Evolutionary conservation across 2,329 filamentous ascomycete genomes (phyloP), one percentile per base, ranked within the genome.

Genomic region (Colletotrichum cuscutae): DNA sequence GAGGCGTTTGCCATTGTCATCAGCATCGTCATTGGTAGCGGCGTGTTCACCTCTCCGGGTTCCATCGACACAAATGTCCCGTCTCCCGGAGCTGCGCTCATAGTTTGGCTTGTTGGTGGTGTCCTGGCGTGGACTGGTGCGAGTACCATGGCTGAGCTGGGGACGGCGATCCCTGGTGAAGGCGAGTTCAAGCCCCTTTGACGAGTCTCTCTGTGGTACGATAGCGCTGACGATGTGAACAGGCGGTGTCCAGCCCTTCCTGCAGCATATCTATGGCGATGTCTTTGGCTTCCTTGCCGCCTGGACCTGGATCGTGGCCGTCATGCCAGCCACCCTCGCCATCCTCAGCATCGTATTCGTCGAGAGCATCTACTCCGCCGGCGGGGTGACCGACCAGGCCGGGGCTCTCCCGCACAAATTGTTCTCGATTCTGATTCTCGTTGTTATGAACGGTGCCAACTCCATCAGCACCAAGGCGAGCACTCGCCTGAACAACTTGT

Each of bases 281-380:
- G 81, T 89, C 2, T 86, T 87, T 61, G 90, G 89, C n/a, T 92
- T 91, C 76, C 79, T 92, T 5, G 89, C 89, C 6, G 89, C 89
- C 0, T 92, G 90, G 90, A 89, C 90, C 0, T 92, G 90, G 88
- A 87, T 92, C 66, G 85, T 92, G 6, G 89, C 88, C 24, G 87
- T 91, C 28, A 92, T 91, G 86, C 90, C 90, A 0, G 89, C 89
- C 0, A 91, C 90, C 0, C 84, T 91, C 72, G 90, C 90, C 11
- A 92, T 92, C 59, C 84, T 92, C 32, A 88, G 87, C 77, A 91
- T 92, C 74, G 89, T 92, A 28, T 92, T 92, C 75, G 86, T 91
- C 69, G 86, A 90, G 78, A 90, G 86, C 74, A 86, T 90, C 30
- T 90, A 87, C 83, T 86, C 89, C 2, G 86, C 87, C 1, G 79